Base-by-base conservation (phyloP, 108 stramenopile genomes). In the Fragilariopsis cylindrus region DNA sequence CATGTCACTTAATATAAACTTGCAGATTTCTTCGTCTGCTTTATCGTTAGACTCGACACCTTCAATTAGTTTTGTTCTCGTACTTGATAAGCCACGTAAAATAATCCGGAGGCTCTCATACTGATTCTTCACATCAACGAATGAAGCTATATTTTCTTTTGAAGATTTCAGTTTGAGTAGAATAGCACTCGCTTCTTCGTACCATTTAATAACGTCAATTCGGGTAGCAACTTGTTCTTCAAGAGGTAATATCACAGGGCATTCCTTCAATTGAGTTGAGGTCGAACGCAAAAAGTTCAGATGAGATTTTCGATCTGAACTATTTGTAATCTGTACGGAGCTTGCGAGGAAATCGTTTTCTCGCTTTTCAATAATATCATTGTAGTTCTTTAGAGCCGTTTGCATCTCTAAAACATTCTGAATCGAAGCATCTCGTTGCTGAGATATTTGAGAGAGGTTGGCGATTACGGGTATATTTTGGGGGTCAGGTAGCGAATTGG, bases 141-240 rank as follows among this genome's bases (percentile, higher is more conserved):
- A 50, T 8, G 67, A 18, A n/a, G 5, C 6, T 16, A 16, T 11
- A 40, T 30, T 45, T 7, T 68, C 21, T 7, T n/a, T 68, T 13
- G 49, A 48, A 3, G 67, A 68, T 12, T 65, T 9, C 12, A 65
- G 44, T 30, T n/a, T 50, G 4, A 4, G 30, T 13, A 7, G 9
- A 21, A 52, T 48, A 15, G 15, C 39, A 62, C 55, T 52, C 1
- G 56, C 40, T 9, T 78, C 87, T 7, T 58, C 57, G 60, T 78
- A 69, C 93, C 93, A 94, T n/a, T 74, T 48, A 47, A 91, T 64
- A 21, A 92, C 58, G 55, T 88, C 88, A 3, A 74, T 54, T 30
- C 89, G 78, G 46, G 85, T 50, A 40, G 76, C 67, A 12, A 94
- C 50, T 76, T 81, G 84, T 68, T 94, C 93, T 78, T 94, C 93